A percentile compares a stretch with the other conserved stretches of the same genome.
Evolutionary conservation across 2,329 filamentous ascomycete genomes (phyloP).

Genomic region (Macrophomina tecta): DNA sequence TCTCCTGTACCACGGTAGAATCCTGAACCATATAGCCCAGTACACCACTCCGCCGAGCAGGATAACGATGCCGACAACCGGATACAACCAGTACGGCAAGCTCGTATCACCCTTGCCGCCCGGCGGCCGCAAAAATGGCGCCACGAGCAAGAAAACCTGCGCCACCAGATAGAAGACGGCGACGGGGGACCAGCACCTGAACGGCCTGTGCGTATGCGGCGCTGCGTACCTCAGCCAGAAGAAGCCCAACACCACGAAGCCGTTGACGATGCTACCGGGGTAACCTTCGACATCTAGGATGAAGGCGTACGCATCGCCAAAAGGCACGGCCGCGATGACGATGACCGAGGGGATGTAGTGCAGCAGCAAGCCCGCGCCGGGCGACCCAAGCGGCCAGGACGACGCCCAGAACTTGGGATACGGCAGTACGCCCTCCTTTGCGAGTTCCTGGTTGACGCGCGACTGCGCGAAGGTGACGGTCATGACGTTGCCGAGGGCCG

Average conservation of each 20-base stretch:
- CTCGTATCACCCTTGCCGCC: conserved; percentile 30
- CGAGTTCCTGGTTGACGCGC: conserved; percentile 74
- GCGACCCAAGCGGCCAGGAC: conserved; percentile 70
- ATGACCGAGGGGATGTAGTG: conserved; percentile 72
- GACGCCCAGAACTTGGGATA: conserved; percentile 67
- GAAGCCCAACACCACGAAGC: conserved; percentile 64
- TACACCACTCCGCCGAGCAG: conserved; percentile 67
- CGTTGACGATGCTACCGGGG: conserved; percentile 64
- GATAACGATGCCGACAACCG: conserved; percentile 59
- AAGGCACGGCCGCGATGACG: conserved; percentile 69
- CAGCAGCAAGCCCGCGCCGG: conserved; percentile 70
- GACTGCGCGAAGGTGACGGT: conserved; percentile 72
- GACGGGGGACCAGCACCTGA: conserved; percentile 68
- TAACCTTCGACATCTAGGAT: conserved; percentile 76
- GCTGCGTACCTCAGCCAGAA: conserved; percentile 65
- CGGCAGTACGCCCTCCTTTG: conserved; percentile 72
- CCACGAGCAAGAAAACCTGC: conserved; percentile 61
- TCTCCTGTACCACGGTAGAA: conserved; percentile 64
- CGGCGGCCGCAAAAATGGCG: conserved; percentile 64
- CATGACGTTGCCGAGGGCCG: conserved; percentile 74
- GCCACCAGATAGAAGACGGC: conserved; percentile 62
- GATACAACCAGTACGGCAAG: conserved; percentile 61
- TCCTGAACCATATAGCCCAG: conserved; percentile 71
- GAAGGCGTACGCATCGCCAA: conserved; percentile 72
- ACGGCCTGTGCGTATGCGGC: conserved; percentile 67